Percentiles rank a stretch among this genome's conserved stretches.
Conservation (phyloP, 139 green algal genomes). For the Chlorella vulgaris region DNA sequence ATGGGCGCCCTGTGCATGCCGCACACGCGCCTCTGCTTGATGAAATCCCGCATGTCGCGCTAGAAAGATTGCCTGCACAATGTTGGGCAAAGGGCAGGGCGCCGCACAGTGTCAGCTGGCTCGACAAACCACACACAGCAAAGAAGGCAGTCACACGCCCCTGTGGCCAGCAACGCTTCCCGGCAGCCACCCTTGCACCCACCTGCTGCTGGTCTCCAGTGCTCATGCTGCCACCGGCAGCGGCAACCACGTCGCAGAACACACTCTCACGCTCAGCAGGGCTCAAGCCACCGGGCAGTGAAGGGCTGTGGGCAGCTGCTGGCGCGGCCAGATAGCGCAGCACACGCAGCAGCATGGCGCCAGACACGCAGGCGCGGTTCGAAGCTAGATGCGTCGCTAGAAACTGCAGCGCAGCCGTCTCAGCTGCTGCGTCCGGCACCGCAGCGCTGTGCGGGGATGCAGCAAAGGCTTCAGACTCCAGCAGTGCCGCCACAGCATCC, state of each 20-base stretch:
- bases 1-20: slow-evolving; percentile 32
- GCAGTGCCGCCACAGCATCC: slow-evolving; percentile 48
- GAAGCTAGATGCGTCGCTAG: slow-evolving; percentile 44
- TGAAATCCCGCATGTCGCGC: slow-evolving; percentile 43
- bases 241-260: slow-evolving; percentile 26
- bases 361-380: slow-evolving; percentile 33
- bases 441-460: too few relatives aligned
- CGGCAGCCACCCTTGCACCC: too few relatives aligned
- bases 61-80: slow-evolving; percentile 29
- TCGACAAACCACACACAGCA: too few relatives aligned
- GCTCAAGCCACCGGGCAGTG: background rate
- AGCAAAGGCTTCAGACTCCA: slow-evolving; percentile 34
- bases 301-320: background rate
- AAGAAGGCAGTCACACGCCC: too few relatives aligned
- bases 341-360: slow-evolving; percentile 34
- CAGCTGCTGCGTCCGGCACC: background rate
- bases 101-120: too few relatives aligned
- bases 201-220: slow-evolving; percentile 21
- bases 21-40: slow-evolving; percentile 44
- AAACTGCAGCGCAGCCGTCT: slow-evolving; percentile 41
- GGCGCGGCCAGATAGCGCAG: slow-evolving; percentile 40
- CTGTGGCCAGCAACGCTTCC: too few relatives aligned
- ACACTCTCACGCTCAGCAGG: slow-evolving; percentile 7
- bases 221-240: background rate
- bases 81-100: too few relatives aligned